Conservation (phyloP, 352 stramenopile species). For the Phytophthora melonis region DNA sequence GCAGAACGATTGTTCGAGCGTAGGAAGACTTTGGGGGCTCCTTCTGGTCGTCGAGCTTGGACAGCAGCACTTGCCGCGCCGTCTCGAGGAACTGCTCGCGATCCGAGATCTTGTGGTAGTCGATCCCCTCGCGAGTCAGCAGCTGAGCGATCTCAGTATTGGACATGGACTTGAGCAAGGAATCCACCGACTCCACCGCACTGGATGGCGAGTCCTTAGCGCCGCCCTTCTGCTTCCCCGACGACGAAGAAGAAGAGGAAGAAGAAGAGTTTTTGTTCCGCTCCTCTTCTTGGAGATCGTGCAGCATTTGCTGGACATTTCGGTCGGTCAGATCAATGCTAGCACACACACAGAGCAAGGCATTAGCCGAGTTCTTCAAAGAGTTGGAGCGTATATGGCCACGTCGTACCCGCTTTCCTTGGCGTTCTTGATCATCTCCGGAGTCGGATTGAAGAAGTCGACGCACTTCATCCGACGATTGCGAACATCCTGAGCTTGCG, state of each 20-base stretch:
- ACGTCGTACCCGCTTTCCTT: slow-evolving; percentile 74
- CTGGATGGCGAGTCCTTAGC: slow-evolving; percentile 23
- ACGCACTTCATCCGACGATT: slow-evolving; percentile 63
- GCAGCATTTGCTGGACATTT: slow-evolving; percentile 82
- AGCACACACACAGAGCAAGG: not conserved
- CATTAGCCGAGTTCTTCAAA: not conserved
- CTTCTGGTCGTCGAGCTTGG: slow-evolving; percentile 57
- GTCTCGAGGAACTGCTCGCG: slow-evolving; percentile 80
- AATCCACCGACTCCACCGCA: slow-evolving; percentile 65
- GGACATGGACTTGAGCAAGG: slow-evolving; percentile 79
- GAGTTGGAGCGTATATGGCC: not conserved
- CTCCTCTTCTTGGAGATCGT: slow-evolving; percentile 83
- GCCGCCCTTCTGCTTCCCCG: slow-evolving; percentile 10
- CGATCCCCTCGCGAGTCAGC: slow-evolving; percentile 70
- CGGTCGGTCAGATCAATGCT: slow-evolving; percentile 84
- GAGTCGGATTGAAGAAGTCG: slow-evolving; percentile 82
- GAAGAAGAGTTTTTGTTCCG: slow-evolving; percentile 37
- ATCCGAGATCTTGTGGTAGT: slow-evolving; percentile 82
- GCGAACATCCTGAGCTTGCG: slow-evolving; percentile 56
- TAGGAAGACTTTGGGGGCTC: slow-evolving; percentile 44
- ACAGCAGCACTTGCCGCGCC: slow-evolving; percentile 66
- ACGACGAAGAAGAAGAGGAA: not conserved
- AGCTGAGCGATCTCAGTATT: slow-evolving; percentile 76
- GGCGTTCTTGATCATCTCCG: slow-evolving; percentile 81
- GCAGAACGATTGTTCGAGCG: slow-evolving; percentile 61